A percentile compares a stretch with the other conserved stretches of the same genome.
Conservation (phyloP, 345 rosid genomes). For the Cardiospermum halicacabum region DNA sequence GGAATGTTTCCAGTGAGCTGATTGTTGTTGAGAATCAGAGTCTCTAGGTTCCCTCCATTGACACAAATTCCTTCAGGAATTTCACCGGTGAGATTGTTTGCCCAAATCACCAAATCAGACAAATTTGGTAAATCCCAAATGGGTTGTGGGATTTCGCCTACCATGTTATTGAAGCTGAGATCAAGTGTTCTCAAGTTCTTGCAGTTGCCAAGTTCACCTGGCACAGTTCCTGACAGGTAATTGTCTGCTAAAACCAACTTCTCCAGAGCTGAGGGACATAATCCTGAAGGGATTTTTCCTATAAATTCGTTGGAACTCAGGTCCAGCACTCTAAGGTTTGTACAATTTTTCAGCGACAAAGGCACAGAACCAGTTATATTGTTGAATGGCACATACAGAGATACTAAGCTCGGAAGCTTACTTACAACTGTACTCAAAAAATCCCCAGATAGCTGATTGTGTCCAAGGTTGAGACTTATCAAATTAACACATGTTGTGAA, state of each 20-base stretch:
- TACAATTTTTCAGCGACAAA: conserved; percentile 44
- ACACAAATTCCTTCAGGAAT: conserved; percentile 74
- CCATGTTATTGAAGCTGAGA: conserved; percentile 80
- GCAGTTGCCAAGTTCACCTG: conserved; percentile 69
- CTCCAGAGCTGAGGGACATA: conserved; percentile 60
- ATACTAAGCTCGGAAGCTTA: conserved; percentile 42
- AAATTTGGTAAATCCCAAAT: conserved; percentile 75
- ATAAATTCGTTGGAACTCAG: conserved; percentile 68
- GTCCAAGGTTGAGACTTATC: conserved; percentile 62
- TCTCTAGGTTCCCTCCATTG: conserved; percentile 72
- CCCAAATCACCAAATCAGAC: conserved; percentile 85
- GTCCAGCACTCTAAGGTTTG: conserved; percentile 71
- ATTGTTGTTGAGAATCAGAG: conserved; percentile 87
- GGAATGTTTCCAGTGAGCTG: conserved; percentile 67
- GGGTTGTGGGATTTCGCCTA: conserved; percentile 55
- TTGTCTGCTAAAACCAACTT: conserved; percentile 65
- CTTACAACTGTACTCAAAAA: conserved; percentile 63
- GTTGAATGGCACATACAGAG: conserved; percentile 66
- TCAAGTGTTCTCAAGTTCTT: conserved; percentile 64
- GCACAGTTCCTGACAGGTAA: conserved; percentile 70
- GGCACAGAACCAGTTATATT: conserved; percentile 75
- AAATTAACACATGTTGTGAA: conserved; percentile 51
- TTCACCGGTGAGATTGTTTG: conserved; percentile 78
- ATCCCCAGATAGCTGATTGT: conserved; percentile 67
- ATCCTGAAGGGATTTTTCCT: conserved; percentile 58